Conservation (phyloP, 768 basidiomycete species). For the Boletellus ananiceps region DNA sequence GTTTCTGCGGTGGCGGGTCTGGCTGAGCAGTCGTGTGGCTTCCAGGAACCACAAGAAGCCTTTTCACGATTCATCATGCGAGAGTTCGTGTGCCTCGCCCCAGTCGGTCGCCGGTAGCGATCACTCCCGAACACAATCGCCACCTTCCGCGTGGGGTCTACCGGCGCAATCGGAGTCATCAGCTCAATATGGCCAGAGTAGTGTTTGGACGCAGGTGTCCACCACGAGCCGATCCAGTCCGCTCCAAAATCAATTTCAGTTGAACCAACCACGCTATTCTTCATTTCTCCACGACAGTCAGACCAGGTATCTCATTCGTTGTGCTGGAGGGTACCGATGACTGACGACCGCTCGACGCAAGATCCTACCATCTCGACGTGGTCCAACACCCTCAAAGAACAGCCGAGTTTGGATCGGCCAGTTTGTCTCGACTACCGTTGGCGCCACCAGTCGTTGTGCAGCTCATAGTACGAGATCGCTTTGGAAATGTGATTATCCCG, state of each 20-base stretch:
- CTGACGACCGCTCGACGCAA: constrained; percentile 28
- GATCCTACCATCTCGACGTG: constrained; percentile 77
- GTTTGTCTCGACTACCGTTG: constrained; percentile 74
- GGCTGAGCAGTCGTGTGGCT: constrained; percentile 10
- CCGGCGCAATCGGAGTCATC: constrained; percentile 34
- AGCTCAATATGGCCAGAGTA: constrained; percentile 16
- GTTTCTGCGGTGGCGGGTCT: constrained; percentile 6
- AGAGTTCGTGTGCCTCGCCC: constrained; percentile 28
- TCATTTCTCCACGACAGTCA: constrained; percentile 54
- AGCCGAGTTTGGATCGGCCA: constrained; percentile 74
- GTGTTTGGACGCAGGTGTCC: constrained; percentile 26
- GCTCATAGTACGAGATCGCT: constrained; percentile 66
- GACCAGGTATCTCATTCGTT: constrained; percentile 41
- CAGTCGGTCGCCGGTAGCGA: constrained; percentile 39
- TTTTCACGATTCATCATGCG: constrained; percentile 30
- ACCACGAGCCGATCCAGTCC: constrained; percentile 32
- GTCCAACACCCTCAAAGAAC: constrained; percentile 80
- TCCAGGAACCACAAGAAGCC: constrained; percentile 30
- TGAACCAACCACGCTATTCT: constrained; percentile 48
- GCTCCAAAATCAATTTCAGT: constrained; percentile 32
- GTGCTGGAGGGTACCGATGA: constrained; percentile 8
- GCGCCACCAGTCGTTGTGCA: constrained; percentile 82
- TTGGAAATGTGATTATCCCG: constrained; percentile 73
- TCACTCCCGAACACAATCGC: constrained; percentile 45
- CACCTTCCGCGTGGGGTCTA: constrained; percentile 41